phyloP scores from a whole-genome alignment of 164 flowering plant genomes.

The Houttuynia cordata region DNA sequence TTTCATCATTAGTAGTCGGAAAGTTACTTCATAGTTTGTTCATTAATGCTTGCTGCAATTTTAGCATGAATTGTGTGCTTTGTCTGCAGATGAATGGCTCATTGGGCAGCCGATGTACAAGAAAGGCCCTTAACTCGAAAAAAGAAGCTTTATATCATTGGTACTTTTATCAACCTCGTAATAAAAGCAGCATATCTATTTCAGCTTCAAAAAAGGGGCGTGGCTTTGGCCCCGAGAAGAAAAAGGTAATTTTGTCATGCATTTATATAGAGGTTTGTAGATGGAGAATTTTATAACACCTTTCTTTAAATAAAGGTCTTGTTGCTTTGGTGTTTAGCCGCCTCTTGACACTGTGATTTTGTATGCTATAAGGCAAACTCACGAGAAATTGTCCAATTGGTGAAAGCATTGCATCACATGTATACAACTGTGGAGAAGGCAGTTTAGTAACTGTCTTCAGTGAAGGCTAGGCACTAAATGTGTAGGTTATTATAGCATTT shows the following conservation, averaged over 20 bases:
- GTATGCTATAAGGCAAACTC: not conserved
- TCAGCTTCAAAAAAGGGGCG: constrained; percentile 1
- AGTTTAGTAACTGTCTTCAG: no score
- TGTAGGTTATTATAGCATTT: no score
- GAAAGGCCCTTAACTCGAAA: not conserved
- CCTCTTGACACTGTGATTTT: not conserved
- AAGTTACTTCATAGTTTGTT: no score
- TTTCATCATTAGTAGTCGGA: not conserved
- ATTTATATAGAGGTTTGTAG: not conserved
- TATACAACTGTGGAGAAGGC: no score
- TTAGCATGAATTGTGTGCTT: not conserved
- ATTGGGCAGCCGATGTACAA: not conserved
- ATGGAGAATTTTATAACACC: not conserved
- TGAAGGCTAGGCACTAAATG: no score
- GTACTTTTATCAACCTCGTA: not conserved
- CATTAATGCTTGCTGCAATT: not conserved
- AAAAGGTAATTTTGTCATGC: not conserved
- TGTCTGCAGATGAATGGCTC: not conserved
- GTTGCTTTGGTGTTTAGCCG: not conserved
- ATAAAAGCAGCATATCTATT: not conserved
- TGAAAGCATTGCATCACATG: no score
- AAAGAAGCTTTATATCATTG: not conserved
- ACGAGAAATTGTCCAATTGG: not conserved
- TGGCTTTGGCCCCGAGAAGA: not conserved
- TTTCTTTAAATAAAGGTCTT: not conserved